Evolutionary conservation across 306 rosid genomes (phyloP).

Genomic region (Glycine soja): DNA sequence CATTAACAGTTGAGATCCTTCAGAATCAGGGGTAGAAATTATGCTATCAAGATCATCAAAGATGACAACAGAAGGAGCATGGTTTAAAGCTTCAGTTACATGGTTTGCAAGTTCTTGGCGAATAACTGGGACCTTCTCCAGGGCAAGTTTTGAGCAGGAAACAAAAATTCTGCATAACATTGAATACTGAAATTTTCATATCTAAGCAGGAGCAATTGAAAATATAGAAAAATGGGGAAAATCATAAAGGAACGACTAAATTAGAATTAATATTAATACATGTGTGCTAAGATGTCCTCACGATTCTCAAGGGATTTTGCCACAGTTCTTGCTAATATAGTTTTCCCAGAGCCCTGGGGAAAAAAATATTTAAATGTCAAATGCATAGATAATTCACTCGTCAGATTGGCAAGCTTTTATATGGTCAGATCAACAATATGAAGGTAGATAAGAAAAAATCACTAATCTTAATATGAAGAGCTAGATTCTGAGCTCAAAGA

Average conservation of each 20-base stretch:
- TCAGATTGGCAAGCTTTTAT: slow-evolving; percentile 16
- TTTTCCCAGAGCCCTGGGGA: slow-evolving; percentile 93
- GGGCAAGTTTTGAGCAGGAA: slow-evolving; percentile 78
- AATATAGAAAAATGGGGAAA: slow-evolving; percentile 14
- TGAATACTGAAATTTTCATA: slow-evolving; percentile 39
- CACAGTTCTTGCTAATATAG: slow-evolving; percentile 74
- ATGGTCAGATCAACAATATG: slow-evolving; percentile 29
- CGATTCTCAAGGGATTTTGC: slow-evolving; percentile 74
- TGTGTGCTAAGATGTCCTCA: slow-evolving; percentile 74
- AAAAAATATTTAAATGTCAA: slow-evolving; percentile 34
- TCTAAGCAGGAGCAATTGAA: slow-evolving; percentile 33
- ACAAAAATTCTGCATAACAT: slow-evolving; percentile 76
- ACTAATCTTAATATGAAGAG: slow-evolving; percentile 12
- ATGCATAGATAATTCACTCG: slow-evolving; percentile 28
- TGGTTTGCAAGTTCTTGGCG: slow-evolving; percentile 72
- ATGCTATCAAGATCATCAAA: slow-evolving; percentile 91
- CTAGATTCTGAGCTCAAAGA: slow-evolving; percentile 20
- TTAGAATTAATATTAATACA: slow-evolving; percentile 60
- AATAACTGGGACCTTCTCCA: slow-evolving; percentile 73
- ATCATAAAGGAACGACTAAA: slow-evolving; percentile 27
- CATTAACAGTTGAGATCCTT: slow-evolving; percentile 73
- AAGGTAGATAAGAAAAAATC: slow-evolving; percentile 37
- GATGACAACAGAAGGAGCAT: slow-evolving; percentile 90
- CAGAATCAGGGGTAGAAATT: slow-evolving; percentile 72
- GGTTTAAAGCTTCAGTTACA: slow-evolving; percentile 81